Evolutionary conservation across 179 eudicot genomes (phyloP).

Genomic region (Spergularia azorica): DNA sequence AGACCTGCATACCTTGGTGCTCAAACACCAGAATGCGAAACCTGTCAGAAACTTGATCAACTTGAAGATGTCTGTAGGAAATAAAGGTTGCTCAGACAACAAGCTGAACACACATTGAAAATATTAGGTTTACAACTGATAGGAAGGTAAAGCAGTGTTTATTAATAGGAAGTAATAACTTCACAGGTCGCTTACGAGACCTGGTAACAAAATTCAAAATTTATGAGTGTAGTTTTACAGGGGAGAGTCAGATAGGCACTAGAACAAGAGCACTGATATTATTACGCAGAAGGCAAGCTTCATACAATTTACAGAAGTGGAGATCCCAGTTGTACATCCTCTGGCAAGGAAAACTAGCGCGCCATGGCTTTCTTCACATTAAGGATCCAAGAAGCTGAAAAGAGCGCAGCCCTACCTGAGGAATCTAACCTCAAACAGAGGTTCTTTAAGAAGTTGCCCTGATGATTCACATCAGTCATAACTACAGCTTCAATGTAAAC

Average conservation of each 20-base stretch:
- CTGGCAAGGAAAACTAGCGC: neutral
- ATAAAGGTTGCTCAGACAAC: neutral
- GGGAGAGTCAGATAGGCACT: neutral
- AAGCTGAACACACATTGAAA: neutral
- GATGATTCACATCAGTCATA: neutral
- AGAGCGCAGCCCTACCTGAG: neutral
- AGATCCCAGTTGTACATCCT: neutral
- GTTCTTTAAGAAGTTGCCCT: no score
- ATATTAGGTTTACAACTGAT: neutral
- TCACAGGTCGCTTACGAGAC: neutral
- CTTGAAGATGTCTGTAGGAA: neutral
- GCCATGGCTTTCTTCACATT: neutral
- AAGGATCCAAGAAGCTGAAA: neutral
- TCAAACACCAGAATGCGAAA: no score
- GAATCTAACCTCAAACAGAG: neutral
- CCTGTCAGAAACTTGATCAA: no score
- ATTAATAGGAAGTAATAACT: neutral
- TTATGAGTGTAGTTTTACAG: neutral
- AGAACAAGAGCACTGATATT: neutral
- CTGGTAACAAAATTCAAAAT: neutral
- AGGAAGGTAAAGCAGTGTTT: neutral
- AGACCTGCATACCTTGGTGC: no score
- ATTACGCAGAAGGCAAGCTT: conserved; percentile 5
- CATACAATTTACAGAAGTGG: conserved; percentile 15
- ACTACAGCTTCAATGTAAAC: neutral